These are phyloP conservation scores for Fraxinus velutina DNA, from an alignment of 305 asterid species.

Conservation along the genomic window DNA sequence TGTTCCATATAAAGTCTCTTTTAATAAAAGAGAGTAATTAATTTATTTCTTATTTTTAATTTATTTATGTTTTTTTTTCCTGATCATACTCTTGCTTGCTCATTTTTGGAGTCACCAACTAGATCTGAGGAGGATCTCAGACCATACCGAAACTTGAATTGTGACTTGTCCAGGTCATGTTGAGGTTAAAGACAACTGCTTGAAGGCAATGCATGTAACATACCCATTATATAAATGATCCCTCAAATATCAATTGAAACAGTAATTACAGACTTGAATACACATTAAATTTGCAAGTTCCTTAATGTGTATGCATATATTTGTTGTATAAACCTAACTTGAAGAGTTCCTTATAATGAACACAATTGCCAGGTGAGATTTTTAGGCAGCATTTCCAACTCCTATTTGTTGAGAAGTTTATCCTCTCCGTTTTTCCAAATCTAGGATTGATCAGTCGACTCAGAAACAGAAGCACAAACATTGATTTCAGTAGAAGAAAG, in stretches of 20 bases:
- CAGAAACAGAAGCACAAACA: constrained; percentile 9
- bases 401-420: constrained; percentile 17
- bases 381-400: constrained; percentile 12
- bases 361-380: constrained; percentile 2
- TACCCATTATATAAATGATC: not conserved
- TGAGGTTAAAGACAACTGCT: constrained; percentile 2
- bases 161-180: constrained; percentile 13
- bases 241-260: not conserved
- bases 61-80: not conserved
- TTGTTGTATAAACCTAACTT: not conserved
- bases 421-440: constrained; percentile 6
- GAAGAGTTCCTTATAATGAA: not conserved
- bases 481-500: constrained; percentile 5
- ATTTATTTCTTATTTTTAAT: not conserved
- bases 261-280: not conserved
- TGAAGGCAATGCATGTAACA: constrained; percentile 4
- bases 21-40: not conserved
- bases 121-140: constrained; percentile 8
- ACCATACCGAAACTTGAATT: constrained; percentile 7
- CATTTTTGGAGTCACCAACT: constrained; percentile 15
- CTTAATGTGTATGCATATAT: constrained; percentile 11
- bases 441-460: constrained; percentile 1
- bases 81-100: not conserved
- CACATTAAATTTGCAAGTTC: not conserved
- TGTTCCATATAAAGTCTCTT: not conserved